These are phyloP conservation scores for Hericium coralloides DNA, from an alignment of 768 basidiomycete genomes.

Conservation along the genomic window DNA sequence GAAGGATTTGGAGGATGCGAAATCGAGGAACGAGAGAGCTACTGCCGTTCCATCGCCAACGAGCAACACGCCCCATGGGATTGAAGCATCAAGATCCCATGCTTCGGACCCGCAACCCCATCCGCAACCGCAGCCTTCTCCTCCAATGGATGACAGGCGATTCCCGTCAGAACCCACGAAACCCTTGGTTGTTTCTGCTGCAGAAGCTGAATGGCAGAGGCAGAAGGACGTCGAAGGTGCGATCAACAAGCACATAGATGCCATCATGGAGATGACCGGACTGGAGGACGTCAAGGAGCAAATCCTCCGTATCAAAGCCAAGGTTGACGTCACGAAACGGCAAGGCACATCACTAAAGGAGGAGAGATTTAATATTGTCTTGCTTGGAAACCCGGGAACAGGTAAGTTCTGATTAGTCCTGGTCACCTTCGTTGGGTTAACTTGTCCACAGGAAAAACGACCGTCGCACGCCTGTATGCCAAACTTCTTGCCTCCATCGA, in stretches of 20 bases:
- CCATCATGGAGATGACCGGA: conserved; percentile 62
- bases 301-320: conserved; percentile 49
- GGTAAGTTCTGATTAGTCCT: conserved; percentile 30
- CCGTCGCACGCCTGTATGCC: conserved; percentile 55
- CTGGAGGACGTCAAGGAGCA: conserved; percentile 56
- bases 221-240: conserved; percentile 49
- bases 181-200: conserved; percentile 1
- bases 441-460: conserved; percentile 48
- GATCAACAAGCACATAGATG: conserved; percentile 45
- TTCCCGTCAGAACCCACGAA: not conserved
- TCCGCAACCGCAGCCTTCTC: not conserved
- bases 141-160: not conserved
- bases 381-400: conserved; percentile 70
- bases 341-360: conserved; percentile 43
- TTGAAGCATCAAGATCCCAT: not conserved
- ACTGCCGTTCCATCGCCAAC: not conserved
- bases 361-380: conserved; percentile 51
- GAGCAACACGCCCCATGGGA: not conserved
- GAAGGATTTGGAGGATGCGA: conserved; percentile 33
- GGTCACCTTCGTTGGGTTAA: not conserved
- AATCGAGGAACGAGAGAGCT: not conserved
- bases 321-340: conserved; percentile 44
- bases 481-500: conserved; percentile 49
- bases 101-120: too few species aligned
- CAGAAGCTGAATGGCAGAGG: conserved; percentile 40